These are phyloP conservation scores for Kuraishia piskuri DNA, from an alignment of 805 yeast genomes.

Conservation along the genomic window DNA sequence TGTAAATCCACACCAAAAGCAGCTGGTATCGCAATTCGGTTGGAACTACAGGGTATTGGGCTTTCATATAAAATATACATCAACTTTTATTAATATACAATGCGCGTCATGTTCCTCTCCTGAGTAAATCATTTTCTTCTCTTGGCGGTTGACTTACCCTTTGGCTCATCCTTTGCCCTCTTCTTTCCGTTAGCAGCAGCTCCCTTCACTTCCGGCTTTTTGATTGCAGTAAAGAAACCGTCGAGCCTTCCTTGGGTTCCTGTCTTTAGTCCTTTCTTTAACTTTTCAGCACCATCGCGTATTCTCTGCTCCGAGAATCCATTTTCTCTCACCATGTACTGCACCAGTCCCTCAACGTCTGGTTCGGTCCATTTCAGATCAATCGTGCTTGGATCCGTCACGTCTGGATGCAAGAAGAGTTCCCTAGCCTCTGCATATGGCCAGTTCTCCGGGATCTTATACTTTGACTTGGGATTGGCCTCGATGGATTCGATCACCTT, in stretches of 20 bases:
- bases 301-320: constrained; percentile 93
- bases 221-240: constrained; percentile 72
- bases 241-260: constrained; percentile 90
- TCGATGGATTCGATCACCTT: constrained; percentile 61
- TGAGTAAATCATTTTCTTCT: not conserved
- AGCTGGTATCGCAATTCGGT: too few species aligned
- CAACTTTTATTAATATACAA: not conserved
- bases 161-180: constrained; percentile 25
- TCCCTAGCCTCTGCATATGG: constrained; percentile 84
- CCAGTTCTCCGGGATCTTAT: constrained; percentile 90
- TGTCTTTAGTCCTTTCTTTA: constrained; percentile 73
- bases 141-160: constrained; percentile 12
- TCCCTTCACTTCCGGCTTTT: constrained; percentile 20
- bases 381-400: constrained; percentile 46
- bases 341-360: constrained; percentile 71
- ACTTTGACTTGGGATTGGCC: constrained; percentile 51
- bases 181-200: constrained; percentile 35
- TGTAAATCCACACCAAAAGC: too few species aligned
- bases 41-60: not conserved
- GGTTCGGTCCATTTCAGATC: constrained; percentile 86
- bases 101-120: not conserved
- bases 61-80: not conserved
- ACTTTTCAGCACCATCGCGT: constrained; percentile 75
- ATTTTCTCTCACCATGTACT: constrained; percentile 77
- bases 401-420: constrained; percentile 78